Evolutionary conservation across 306 rosid species (phyloP).

Genomic region (Prunus mira): DNA sequence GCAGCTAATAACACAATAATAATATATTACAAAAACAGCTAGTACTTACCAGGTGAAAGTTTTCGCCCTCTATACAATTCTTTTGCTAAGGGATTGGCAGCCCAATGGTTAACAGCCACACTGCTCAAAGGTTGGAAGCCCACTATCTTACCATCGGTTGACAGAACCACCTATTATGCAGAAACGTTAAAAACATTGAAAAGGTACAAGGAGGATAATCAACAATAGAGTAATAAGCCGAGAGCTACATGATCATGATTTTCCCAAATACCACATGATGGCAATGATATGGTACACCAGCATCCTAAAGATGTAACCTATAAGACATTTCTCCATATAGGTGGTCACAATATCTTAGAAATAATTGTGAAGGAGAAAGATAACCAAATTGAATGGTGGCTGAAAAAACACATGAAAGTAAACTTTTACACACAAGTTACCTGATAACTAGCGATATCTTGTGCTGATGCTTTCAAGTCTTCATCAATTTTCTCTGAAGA

Average conservation of each 20-base stretch:
- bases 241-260: neutral
- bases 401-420: neutral
- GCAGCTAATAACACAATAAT: slow-evolving; percentile 11
- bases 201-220: neutral
- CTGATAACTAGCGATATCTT: slow-evolving; percentile 93
- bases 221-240: neutral
- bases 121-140: slow-evolving; percentile 92
- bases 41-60: slow-evolving; percentile 68
- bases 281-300: neutral
- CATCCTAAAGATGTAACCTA: neutral
- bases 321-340: neutral
- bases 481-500: slow-evolving; percentile 41
- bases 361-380: neutral
- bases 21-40: slow-evolving; percentile 8
- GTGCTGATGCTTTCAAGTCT: slow-evolving; percentile 48
- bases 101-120: slow-evolving; percentile 87
- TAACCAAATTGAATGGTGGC: neutral
- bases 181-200: neutral
- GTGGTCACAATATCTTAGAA: neutral
- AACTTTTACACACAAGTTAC: slow-evolving; percentile 31
- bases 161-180: slow-evolving; percentile 65
- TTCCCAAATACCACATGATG: neutral
- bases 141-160: slow-evolving; percentile 56
- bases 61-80: slow-evolving; percentile 78
- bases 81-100: slow-evolving; percentile 77